phyloP scores from a whole-genome alignment of 345 rosid genomes.

The Camelina hispida region DNA sequence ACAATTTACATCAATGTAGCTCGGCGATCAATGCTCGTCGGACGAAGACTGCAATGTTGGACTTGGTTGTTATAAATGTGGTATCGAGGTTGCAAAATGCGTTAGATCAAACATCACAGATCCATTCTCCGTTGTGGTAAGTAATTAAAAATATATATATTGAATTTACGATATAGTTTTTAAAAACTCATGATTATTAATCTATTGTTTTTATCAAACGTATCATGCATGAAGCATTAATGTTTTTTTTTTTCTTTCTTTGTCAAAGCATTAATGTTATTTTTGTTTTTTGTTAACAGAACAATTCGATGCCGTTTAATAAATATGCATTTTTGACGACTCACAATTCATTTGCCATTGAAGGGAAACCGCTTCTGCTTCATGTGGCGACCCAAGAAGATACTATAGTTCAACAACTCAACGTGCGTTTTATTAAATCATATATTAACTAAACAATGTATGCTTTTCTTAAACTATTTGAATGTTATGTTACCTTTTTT shows the following conservation, averaged over 20 bases:
- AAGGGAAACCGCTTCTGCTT: slow-evolving; percentile 45
- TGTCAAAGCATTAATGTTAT: background rate
- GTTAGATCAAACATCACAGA: slow-evolving; percentile 49
- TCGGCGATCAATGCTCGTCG: slow-evolving; percentile 44
- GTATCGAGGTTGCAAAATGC: slow-evolving; percentile 44
- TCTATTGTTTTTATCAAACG: too few species aligned
- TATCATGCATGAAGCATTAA: background rate
- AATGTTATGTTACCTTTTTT: background rate
- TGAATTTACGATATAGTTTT: background rate
- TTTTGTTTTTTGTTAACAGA: slow-evolving; percentile 28
- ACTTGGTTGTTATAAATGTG: slow-evolving; percentile 49
- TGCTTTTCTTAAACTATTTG: background rate
- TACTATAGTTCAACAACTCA: slow-evolving; percentile 58
- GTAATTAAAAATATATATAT: background rate
- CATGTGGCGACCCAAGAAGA: slow-evolving; percentile 79
- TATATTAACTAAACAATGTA: background rate
- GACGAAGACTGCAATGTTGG: slow-evolving; percentile 48
- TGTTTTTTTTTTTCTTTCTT: background rate
- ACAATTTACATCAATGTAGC: slow-evolving; percentile 25
- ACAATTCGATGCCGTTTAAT: slow-evolving; percentile 62
- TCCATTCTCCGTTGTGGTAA: slow-evolving; percentile 52
- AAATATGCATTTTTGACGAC: slow-evolving; percentile 61
- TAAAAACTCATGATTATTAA: too few species aligned
- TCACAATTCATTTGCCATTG: slow-evolving; percentile 62
- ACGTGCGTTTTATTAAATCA: slow-evolving; percentile 44